Conservation (phyloP, 805 yeast genomes). For the Grigorovia jiainica region DNA sequence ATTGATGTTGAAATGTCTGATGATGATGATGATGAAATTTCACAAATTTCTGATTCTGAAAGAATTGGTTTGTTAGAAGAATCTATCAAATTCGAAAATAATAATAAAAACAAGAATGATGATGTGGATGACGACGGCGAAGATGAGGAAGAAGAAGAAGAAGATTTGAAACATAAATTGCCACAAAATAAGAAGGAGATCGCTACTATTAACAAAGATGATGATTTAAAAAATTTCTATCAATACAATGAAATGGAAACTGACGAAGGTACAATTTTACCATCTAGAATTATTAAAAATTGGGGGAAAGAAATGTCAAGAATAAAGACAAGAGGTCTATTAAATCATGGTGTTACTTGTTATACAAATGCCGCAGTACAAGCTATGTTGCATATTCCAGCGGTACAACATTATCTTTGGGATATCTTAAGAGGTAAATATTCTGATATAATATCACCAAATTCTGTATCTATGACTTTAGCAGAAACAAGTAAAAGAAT, state of each 20-base stretch:
- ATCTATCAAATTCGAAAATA: conserved; percentile 12
- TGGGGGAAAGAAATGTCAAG: conserved; percentile 48
- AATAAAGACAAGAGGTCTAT: conserved; percentile 54
- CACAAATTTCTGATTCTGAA: conserved; percentile 26
- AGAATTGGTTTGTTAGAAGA: conserved; percentile 17
- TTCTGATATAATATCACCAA: conserved; percentile 35
- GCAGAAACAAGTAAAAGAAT: conserved; percentile 62
- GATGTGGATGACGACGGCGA: conserved; percentile 24
- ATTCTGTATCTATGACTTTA: conserved; percentile 54
- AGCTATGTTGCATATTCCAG: conserved; percentile 83
- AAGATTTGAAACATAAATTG: conserved; percentile 24
- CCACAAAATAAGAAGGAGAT: conserved; percentile 9
- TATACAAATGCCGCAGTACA: conserved; percentile 94
- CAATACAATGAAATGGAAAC: conserved; percentile 45
- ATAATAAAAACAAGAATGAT: conserved; percentile 11
- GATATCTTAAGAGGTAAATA: conserved; percentile 53
- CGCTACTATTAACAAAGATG: neutral
- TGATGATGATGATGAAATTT: conserved; percentile 26
- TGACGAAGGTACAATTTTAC: conserved; percentile 57
- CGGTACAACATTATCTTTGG: conserved; percentile 70
- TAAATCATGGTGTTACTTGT: conserved; percentile 92
- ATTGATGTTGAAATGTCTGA: conserved; percentile 1
- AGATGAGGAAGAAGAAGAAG: conserved; percentile 25
- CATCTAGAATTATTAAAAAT: conserved; percentile 53
- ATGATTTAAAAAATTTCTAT: conserved; percentile 38